Evolutionary conservation across 805 yeast species (phyloP), one percentile per base, ranked within the genome.

Genomic region (Metschnikowia henanensis): DNA sequence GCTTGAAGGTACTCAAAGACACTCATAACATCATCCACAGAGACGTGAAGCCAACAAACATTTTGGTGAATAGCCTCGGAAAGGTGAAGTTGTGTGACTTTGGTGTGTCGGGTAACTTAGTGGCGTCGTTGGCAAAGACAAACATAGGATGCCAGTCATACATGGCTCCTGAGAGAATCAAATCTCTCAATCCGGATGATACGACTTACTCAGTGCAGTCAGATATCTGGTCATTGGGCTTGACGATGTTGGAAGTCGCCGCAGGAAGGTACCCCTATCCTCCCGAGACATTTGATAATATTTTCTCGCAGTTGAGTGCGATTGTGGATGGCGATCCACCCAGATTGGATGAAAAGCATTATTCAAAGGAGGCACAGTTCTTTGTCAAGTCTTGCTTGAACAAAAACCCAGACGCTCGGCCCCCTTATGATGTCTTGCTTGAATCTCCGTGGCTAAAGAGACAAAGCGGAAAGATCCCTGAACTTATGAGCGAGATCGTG

Each of bases 151-250:
- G 99, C 66, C 99, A 94, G 66, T 86, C 96, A 1, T 92, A 92
- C 65, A 94, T 94, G 98, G 98, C 98, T 1, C 99, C 99, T 1
- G 99, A 92, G 62, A 78, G 99, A 59, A 94, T 94, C 55, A 82
- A 83, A 58, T 79, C 87, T 0, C 57, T 76, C 48, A 81, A 71
- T 50, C 92, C 90, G 1, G 90, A 85, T 58, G 91, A 81, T 52
- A 73, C 79, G 7, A 80, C 94, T 0, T 92, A 92, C 65, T 82
- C 97, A 1, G 96, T 90, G 3, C 97, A 92, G 59, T 84, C 95
- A 8, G 99, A 92, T 65, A 81, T 92, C 48, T 92, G 99, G 99
- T 89, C 97, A 0, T 66, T 92, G 34, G 99, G 98, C 0, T 72
- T 92, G 45, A 80, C 91, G 16, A 77, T 92, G 17, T 64, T 94